Evolutionary conservation across 2,329 filamentous ascomycete genomes (phyloP).

Genomic region (Cladosporium sphaerospermum): DNA sequence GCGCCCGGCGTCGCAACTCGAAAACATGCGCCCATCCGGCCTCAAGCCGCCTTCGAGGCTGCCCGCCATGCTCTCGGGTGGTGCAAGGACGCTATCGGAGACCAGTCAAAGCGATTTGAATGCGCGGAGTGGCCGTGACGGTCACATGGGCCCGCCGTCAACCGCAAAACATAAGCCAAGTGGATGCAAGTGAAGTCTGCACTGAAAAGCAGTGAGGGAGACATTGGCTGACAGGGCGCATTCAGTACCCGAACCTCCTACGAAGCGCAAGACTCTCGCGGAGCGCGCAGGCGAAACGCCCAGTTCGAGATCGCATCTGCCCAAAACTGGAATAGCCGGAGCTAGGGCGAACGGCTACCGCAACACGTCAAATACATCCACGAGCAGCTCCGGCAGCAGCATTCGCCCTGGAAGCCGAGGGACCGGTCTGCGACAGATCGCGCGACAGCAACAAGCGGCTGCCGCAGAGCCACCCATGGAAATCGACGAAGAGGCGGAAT

Average conservation of each 20-base stretch:
- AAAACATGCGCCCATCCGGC: slow-evolving; percentile 28
- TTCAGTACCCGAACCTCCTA: slow-evolving; percentile 41
- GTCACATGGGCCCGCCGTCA: slow-evolving; percentile 37
- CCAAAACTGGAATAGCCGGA: slow-evolving; percentile 26
- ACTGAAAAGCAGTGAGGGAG: background rate
- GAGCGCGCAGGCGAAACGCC: slow-evolving; percentile 44
- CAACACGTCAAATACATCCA: slow-evolving; percentile 36
- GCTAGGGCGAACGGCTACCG: slow-evolving; percentile 34
- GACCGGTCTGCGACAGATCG: slow-evolving; percentile 27
- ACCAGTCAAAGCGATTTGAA: slow-evolving; percentile 40
- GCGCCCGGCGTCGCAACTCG: slow-evolving; percentile 24
- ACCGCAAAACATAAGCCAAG: slow-evolving; percentile 46
- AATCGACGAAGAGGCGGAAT: slow-evolving; percentile 31
- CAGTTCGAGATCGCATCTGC: slow-evolving; percentile 21
- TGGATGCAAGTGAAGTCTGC: slow-evolving; percentile 34
- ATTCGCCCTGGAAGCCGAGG: slow-evolving; percentile 41
- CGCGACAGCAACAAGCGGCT: slow-evolving; percentile 10
- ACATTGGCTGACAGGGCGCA: slow-evolving; percentile 16
- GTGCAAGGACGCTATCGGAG: slow-evolving; percentile 21
- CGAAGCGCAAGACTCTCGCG: slow-evolving; percentile 46
- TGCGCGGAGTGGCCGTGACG: slow-evolving; percentile 35
- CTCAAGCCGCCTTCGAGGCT: slow-evolving; percentile 27
- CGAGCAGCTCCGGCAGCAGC: slow-evolving; percentile 39
- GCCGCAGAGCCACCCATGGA: slow-evolving; percentile 24
- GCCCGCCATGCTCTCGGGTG: slow-evolving; percentile 18